Evolutionary conservation across 2,329 filamentous ascomycete species (phyloP).

Genomic region (Arthrobotrys pseudoclavata): DNA sequence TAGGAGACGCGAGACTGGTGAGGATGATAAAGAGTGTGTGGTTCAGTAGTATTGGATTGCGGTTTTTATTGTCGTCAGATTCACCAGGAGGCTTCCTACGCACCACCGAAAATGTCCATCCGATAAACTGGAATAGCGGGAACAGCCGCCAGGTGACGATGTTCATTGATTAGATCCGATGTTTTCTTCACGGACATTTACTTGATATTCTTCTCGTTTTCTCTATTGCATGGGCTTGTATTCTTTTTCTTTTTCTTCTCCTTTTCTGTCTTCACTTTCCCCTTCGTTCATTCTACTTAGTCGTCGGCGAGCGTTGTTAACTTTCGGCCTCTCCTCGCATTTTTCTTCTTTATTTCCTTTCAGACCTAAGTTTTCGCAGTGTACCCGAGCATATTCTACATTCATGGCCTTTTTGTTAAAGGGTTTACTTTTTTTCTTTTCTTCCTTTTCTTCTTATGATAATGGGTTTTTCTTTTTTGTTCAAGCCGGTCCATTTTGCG

Average conservation of each 20-base stretch:
- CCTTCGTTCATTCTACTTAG: neutral
- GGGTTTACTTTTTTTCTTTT: conserved; percentile 8
- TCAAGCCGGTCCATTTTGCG: conserved; percentile 16
- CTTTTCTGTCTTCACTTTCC: neutral
- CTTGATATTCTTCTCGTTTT: conserved; percentile 4
- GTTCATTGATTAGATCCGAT: conserved; percentile 22
- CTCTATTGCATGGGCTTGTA: conserved; percentile 4
- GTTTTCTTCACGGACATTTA: conserved; percentile 24
- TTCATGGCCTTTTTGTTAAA: conserved; percentile 2
- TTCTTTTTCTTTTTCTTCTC: conserved; percentile 16
- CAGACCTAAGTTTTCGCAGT: conserved; percentile 17
- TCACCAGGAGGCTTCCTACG: conserved; percentile 25
- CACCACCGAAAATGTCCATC: conserved; percentile 14
- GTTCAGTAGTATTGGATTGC: conserved; percentile 59
- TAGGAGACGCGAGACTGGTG: conserved; percentile 44
- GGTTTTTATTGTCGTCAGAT: conserved; percentile 40
- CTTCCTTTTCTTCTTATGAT: neutral
- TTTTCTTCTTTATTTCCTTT: conserved; percentile 6
- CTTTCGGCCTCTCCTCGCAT: neutral
- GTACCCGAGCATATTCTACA: conserved; percentile 15
- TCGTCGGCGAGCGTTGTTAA: neutral
- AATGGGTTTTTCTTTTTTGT: neutral
- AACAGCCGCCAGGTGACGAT: conserved; percentile 17
- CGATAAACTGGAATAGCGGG: neutral
- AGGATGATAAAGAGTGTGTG: conserved; percentile 57